Base-by-base conservation (phyloP, 2,329 filamentous ascomycete genomes). In the Xylaria sp. region DNA sequence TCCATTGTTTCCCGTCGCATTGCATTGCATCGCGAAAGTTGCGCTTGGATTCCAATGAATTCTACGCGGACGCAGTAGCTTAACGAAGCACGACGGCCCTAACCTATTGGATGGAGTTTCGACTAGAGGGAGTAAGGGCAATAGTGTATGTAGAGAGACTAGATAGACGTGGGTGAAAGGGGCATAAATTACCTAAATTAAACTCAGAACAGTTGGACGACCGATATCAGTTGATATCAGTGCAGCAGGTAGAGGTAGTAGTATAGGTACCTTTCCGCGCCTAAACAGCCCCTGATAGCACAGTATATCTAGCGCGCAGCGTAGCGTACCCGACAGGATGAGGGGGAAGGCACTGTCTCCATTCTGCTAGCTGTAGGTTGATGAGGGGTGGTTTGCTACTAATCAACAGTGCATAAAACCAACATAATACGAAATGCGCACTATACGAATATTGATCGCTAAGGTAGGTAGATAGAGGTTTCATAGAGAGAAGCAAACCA, bases 1-100 rank as follows among this genome's bases (percentile, higher is more conserved):
- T 68, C 66, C 62, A 69, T 62, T 62, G 62, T 69, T 66, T 65
- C 52, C 64, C 66, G 62, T 68, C 62, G 62, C 62, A 66, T 69
- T 64, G 66, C 66, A 68, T 68, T 65, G 66, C 62, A 65, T 68
- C 6, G 43, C 23, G 28, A 36, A 43, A 69, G 67, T 55, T 69
- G 62, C 67, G 20, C 43, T 55, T 46, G n/a, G 67, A 59, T 69
- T 69, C 67, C 39, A 69, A 69, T 46, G 54, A 54, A 66, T 69
- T 69, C 67, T 62, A 62, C 62, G 62, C 41, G 28, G 54, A 58
- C 41, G 25, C 54, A 58, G 36, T n/a, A 36, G 33, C 46, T 59
- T 49, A 48, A 62, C 39, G 60, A 67, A 57, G 58, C 52, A 67
- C 46, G 43, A 25, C 46, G 59, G 54, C 23, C 56, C 56, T 46